A percentile compares a stretch with the other conserved stretches of the same genome.
phyloP scores from a whole-genome alignment of 495 filamentous ascomycete genomes.

The Penicillium psychrofluorescens region DNA sequence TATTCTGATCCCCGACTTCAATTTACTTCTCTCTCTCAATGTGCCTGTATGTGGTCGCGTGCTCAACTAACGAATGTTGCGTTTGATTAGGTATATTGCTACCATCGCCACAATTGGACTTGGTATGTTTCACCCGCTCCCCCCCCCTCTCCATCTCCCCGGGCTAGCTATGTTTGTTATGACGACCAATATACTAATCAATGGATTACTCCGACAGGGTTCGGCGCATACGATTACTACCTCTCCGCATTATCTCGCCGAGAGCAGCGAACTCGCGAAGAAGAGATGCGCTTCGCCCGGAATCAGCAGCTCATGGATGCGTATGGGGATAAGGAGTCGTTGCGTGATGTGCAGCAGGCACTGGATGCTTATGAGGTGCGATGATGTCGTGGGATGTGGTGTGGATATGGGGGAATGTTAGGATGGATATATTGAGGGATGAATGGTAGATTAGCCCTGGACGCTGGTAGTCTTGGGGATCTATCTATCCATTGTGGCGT shows the following conservation, averaged over 20 bases:
- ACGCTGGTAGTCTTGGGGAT: no score
- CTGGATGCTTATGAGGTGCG: constrained; percentile 37
- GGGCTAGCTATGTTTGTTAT: not conserved
- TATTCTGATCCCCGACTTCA: not conserved
- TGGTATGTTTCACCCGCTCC: constrained; percentile 10
- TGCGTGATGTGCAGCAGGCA: constrained; percentile 52
- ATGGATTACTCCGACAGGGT: constrained; percentile 9
- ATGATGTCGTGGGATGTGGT: no score
- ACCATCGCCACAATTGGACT: constrained; percentile 24
- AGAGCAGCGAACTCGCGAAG: constrained; percentile 12
- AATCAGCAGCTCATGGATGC: constrained; percentile 43
- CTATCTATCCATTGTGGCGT: no score
- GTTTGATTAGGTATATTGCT: constrained; percentile 22
- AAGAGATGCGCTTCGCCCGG: constrained; percentile 25
- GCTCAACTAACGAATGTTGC: not conserved
- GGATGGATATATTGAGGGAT: no score
- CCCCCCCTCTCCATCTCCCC: not conserved
- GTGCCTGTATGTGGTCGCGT: no score
- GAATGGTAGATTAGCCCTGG: no score
- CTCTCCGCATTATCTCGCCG: constrained; percentile 6
- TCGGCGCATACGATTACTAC: constrained; percentile 25
- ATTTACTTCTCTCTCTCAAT: not conserved
- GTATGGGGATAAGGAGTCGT: constrained; percentile 50
- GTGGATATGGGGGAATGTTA: no score
- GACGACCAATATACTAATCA: not conserved